Percentiles rank a stretch among this genome's conserved stretches.
These are phyloP conservation scores for Xenoacremonium recifei DNA, from an alignment of 2,329 filamentous ascomycete species.

Conservation along the genomic window DNA sequence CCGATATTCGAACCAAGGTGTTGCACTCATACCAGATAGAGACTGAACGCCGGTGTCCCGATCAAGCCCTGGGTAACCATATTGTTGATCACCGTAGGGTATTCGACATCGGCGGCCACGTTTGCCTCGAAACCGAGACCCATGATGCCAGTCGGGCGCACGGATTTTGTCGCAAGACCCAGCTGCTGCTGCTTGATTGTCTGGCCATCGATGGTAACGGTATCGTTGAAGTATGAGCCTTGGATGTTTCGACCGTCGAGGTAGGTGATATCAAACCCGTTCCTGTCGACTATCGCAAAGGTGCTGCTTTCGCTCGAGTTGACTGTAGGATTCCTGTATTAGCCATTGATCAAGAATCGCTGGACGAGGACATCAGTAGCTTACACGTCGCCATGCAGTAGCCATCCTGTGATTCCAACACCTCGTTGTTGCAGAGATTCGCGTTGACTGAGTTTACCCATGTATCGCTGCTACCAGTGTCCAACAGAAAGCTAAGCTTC, in stretches of 20 bases:
- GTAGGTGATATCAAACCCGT: conserved; percentile 59
- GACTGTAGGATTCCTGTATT: conserved; percentile 21
- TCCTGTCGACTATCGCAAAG: conserved; percentile 39
- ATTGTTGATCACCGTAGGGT: conserved; percentile 62
- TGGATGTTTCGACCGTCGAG: conserved; percentile 54
- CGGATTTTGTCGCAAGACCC: conserved; percentile 49
- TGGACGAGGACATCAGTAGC: too few relatives aligned
- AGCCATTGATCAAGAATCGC: not conserved
- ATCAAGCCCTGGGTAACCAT: conserved; percentile 63
- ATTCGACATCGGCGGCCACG: conserved; percentile 41
- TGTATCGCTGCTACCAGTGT: conserved; percentile 63
- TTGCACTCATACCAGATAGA: conserved; percentile 54
- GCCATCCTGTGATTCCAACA: conserved; percentile 34
- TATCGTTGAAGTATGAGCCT: conserved; percentile 59
- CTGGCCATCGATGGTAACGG: conserved; percentile 48
- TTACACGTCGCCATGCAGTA: conserved; percentile 37
- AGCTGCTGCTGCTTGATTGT: conserved; percentile 52
- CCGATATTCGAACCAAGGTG: not conserved
- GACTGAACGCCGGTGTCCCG: conserved; percentile 62
- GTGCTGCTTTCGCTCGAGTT: conserved; percentile 47
- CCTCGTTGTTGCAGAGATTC: conserved; percentile 50
- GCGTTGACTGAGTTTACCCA: conserved; percentile 62
- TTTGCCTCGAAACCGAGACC: conserved; percentile 57
- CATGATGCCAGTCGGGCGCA: conserved; percentile 54
- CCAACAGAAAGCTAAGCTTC: conserved; percentile 52